Conservation (phyloP, 768 basidiomycete genomes). For the Trametopsis cervina region DNA sequence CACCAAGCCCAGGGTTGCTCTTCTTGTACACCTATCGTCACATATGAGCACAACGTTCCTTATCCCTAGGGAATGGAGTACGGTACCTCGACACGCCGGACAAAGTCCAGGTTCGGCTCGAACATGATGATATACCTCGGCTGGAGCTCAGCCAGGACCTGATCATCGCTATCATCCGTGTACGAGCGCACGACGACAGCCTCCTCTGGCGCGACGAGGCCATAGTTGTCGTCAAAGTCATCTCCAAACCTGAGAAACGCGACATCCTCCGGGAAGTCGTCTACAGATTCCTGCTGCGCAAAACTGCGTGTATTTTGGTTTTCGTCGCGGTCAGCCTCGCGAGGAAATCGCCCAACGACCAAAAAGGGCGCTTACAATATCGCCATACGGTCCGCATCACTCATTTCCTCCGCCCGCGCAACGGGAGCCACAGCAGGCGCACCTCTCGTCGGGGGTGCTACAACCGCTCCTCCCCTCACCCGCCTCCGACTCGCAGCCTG, state of each 20-base stretch:
- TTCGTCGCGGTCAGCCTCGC: conserved; percentile 44
- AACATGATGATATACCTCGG: conserved; percentile 95
- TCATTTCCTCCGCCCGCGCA: conserved; percentile 1
- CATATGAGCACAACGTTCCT: too few species aligned
- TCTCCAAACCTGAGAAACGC: conserved; percentile 27
- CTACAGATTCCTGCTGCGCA: conserved; percentile 2
- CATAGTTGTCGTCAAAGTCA: conserved; percentile 75
- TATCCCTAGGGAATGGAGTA: too few species aligned
- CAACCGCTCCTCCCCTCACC: conserved; percentile 61
- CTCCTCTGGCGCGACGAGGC: conserved; percentile 70
- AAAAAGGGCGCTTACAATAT: conserved; percentile 1
- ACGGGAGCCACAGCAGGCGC: conserved; percentile 15
- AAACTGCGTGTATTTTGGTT: too few species aligned
- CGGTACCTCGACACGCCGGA: conserved; percentile 85
- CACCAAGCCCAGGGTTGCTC: conserved; percentile 71
- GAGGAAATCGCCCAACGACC: conserved; percentile 31
- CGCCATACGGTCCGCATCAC: conserved; percentile 6
- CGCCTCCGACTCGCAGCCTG: conserved; percentile 61
- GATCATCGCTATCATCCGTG: conserved; percentile 89
- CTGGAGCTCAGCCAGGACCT: conserved; percentile 75
- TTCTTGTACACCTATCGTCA: conserved; percentile 74
- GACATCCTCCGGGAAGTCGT: conserved; percentile 4
- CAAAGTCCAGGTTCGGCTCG: conserved; percentile 90
- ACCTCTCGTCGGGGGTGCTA: background rate
- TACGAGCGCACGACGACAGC: conserved; percentile 84